A percentile compares a stretch with the other conserved stretches of the same genome.
phyloP scores from a whole-genome alignment of 2,329 filamentous ascomycete species.

The Botrytis medusae region DNA sequence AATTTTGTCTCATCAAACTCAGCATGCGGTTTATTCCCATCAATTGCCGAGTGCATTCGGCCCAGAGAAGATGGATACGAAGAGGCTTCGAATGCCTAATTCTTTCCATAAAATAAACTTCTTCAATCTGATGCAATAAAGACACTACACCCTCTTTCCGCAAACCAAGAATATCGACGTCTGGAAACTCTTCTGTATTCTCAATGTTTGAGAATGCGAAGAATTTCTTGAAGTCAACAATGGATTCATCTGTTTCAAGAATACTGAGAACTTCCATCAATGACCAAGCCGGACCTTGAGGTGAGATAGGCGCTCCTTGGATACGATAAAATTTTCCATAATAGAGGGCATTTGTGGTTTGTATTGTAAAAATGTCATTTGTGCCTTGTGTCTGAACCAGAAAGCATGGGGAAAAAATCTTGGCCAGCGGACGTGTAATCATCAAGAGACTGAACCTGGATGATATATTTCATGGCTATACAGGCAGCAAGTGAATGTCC shows the following conservation, averaged over 20 bases:
- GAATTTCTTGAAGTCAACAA: constrained; percentile 1
- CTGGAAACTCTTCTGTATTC: background rate
- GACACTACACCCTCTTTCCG: background rate
- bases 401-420: constrained; percentile 10
- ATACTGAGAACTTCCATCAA: background rate
- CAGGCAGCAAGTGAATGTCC: constrained; percentile 5
- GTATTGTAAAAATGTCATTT: background rate
- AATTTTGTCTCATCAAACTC: background rate
- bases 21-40: background rate
- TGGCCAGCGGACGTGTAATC: background rate
- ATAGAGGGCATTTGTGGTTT: background rate
- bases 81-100: background rate
- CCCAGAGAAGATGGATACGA: background rate
- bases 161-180: background rate
- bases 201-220: background rate
- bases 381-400: background rate
- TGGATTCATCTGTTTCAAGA: background rate
- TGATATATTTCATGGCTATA: constrained; percentile 15
- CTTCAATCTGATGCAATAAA: constrained; percentile 1
- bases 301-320: background rate
- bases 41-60: constrained; percentile 1
- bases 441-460: background rate
- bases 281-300: background rate
- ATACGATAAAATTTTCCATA: constrained; percentile 13
- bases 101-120: background rate